Conservation (phyloP, 352 stramenopile species). For the Phytopythium montanum region DNA sequence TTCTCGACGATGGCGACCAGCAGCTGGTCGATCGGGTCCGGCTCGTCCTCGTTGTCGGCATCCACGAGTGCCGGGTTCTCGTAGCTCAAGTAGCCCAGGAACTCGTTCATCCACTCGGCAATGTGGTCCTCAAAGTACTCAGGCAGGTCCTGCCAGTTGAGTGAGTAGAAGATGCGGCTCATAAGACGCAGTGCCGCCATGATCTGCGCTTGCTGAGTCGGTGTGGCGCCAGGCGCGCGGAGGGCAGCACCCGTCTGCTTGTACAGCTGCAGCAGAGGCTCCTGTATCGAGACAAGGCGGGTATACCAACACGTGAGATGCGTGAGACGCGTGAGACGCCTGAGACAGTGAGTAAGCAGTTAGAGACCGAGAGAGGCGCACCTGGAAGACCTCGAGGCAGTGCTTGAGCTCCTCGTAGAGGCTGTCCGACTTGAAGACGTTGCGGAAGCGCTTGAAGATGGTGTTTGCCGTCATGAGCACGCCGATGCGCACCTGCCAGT, state of each 20-base stretch:
- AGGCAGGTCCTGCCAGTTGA: conserved; percentile 98
- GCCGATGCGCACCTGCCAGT: conserved; percentile 93
- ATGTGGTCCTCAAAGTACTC: conserved; percentile 99
- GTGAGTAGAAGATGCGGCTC: conserved; percentile 97
- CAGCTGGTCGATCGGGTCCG: conserved; percentile 91
- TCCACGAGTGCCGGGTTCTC: conserved; percentile 92
- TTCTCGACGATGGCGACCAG: conserved; percentile 97
- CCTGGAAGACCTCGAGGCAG: conserved; percentile 92
- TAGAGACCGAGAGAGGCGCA: conserved; percentile 18
- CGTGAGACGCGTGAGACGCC: conserved; percentile 7
- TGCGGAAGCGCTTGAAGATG: conserved; percentile 97
- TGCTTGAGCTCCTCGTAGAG: conserved; percentile 96
- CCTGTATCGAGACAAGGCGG: conserved; percentile 10
- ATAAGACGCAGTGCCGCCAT: conserved; percentile 88
- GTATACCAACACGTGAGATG: neutral
- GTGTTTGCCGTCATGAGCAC: conserved; percentile 98
- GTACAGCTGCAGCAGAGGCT: conserved; percentile 71
- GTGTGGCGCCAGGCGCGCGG: conserved; percentile 28
- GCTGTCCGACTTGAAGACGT: conserved; percentile 95
- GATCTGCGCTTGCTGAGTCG: conserved; percentile 64
- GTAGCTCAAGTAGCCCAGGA: conserved; percentile 94
- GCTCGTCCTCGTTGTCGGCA: conserved; percentile 90
- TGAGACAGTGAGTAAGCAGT: conserved; percentile 3
- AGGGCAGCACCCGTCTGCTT: conserved; percentile 63
- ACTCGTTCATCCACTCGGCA: conserved; percentile 94